Percentiles rank a stretch among this genome's conserved stretches.
Evolutionary conservation across 2,329 filamentous ascomycete species (phyloP).

Genomic region (Aphanoascus verrucosus): DNA sequence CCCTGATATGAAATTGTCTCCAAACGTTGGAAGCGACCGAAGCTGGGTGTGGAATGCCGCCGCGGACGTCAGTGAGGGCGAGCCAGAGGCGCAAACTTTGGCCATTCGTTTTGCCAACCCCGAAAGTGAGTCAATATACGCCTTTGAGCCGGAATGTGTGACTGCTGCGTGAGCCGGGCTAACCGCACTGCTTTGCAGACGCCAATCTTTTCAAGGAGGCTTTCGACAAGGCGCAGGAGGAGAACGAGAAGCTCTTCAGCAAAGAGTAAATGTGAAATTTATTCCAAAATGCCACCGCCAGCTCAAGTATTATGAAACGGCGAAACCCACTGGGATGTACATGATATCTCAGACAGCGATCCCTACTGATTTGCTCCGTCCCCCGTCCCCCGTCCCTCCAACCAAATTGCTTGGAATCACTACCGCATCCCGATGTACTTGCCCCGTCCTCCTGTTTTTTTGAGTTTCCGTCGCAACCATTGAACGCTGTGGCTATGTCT

Average conservation of each 20-base stretch:
- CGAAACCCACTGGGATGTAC: background rate
- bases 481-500: slow-evolving; percentile 7
- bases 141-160: background rate
- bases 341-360: background rate
- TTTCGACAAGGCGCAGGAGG: slow-evolving; percentile 92
- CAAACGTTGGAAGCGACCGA: slow-evolving; percentile 95
- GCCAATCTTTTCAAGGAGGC: slow-evolving; percentile 96
- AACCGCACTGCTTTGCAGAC: slow-evolving; percentile 44
- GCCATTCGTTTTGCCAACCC: slow-evolving; percentile 97
- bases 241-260: slow-evolving; percentile 80
- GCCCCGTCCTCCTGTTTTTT: slow-evolving; percentile 1
- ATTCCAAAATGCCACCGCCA: background rate
- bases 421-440: background rate
- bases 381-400: background rate
- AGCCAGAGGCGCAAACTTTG: slow-evolving; percentile 89
- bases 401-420: slow-evolving; percentile 7
- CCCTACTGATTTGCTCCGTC: slow-evolving; percentile 1
- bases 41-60: slow-evolving; percentile 99
- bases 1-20: slow-evolving; percentile 96
- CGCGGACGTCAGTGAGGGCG: slow-evolving; percentile 94
- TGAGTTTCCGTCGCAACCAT: slow-evolving; percentile 6
- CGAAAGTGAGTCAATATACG: slow-evolving; percentile 59
- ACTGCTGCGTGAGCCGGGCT: background rate
- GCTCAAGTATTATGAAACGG: background rate
- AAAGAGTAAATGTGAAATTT: slow-evolving; percentile 31